Conservation (phyloP, 2,329 filamentous ascomycete genomes). For the Ceratocystiopsis brevicomis region DNA sequence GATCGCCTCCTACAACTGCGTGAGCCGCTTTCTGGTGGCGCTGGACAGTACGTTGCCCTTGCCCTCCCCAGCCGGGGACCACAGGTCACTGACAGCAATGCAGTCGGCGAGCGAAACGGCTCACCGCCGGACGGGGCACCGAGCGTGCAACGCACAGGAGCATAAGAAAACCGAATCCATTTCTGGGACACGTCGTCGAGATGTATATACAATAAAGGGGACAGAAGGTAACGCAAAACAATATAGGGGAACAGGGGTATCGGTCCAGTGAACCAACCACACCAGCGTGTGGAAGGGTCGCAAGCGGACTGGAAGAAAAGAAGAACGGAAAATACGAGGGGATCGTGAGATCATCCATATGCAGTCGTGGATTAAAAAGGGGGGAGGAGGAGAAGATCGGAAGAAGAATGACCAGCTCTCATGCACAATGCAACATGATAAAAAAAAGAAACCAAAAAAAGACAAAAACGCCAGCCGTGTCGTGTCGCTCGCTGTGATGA, state of each 20-base stretch:
- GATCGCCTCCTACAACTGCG: slow-evolving; percentile 62
- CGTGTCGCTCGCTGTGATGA: too few species aligned
- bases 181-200: too few species aligned
- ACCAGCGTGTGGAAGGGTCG: too few species aligned
- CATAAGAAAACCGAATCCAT: neutral
- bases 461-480: neutral
- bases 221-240: neutral
- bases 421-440: neutral
- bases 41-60: slow-evolving; percentile 42
- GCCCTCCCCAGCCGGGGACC: too few species aligned
- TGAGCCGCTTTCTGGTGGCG: slow-evolving; percentile 67
- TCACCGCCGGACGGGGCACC: slow-evolving; percentile 26
- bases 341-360: too few species aligned
- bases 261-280: too few species aligned
- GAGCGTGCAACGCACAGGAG: too few species aligned
- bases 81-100: neutral
- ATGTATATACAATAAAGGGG: too few species aligned
- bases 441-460: neutral
- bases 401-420: neutral
- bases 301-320: too few species aligned
- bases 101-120: slow-evolving; percentile 39
- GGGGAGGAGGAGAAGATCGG: neutral
- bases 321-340: too few species aligned
- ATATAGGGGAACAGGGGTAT: too few species aligned
- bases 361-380: neutral